Evolutionary conservation across 768 basidiomycete genomes (phyloP), one percentile per base, ranked within the genome.

Genomic region (Phanerochaete carnosa): DNA sequence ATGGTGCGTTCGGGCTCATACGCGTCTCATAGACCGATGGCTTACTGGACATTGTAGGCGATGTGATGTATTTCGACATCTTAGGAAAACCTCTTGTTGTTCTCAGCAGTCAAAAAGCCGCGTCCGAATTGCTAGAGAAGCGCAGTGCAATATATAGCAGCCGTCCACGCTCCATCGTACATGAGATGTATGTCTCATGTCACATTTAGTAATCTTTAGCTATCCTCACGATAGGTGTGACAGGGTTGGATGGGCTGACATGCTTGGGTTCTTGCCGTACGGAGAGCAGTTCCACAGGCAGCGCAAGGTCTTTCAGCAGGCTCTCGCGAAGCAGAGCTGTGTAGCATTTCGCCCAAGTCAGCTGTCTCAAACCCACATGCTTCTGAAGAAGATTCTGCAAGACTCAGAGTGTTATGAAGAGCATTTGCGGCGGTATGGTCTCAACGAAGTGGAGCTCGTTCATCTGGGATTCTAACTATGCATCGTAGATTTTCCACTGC

Each of bases 111-210:
- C 52, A 58, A 29, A 63, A 69, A 54, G 58, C 68, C 11, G 77
- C 74, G 3, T 70, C 64, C 46, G 74, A 70, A 43, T 65, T 79
- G 1, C 62, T 79, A 23, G 74, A 79, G 23, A 72, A 74, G 55
- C 74, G 76, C 22, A 72, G 73, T 26, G 65, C 59, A 9, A 62
- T 69, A 49, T 79, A 79, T 56, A 78, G 78, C 15, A 77, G 73
- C 61, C 64, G 78, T 23, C 77, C 77, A 2, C 67, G 67, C 6
- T 65, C 75, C 30, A 68, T 61, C 29, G 63, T 65, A 15, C 56
- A 65, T 47, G 55, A 61, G 29, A 56, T 64, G 65, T 66, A 43
- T 19, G 39, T 35, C 39, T 7, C 39, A 4, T 19, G 39, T 43
- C 39, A 4, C 11, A 35, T 35, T 35, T 4, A n/a, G n/a, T n/a